A percentile compares a stretch with the other conserved stretches of the same genome.
These are phyloP conservation scores for Penicillium polonicum DNA, from an alignment of 2,329 filamentous ascomycete species.

Conservation along the genomic window DNA sequence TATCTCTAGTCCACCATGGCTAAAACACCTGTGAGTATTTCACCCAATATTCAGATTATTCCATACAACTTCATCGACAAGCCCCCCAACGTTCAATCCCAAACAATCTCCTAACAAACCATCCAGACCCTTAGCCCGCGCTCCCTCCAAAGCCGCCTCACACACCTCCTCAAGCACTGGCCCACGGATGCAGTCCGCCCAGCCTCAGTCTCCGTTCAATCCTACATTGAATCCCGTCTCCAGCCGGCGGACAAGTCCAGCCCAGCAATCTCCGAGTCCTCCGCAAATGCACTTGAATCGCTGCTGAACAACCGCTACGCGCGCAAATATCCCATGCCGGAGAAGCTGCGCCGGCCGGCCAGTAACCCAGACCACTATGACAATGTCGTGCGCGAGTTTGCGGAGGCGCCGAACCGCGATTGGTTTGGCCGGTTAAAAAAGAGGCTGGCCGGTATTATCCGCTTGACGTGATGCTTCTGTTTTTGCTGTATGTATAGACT, in stretches of 20 bases:
- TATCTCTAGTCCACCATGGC: slow-evolving; percentile 22
- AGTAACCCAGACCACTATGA: slow-evolving; percentile 55
- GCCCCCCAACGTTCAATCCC: background rate
- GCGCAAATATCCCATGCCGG: slow-evolving; percentile 51
- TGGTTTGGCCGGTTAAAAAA: slow-evolving; percentile 48
- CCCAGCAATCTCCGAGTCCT: slow-evolving; percentile 34
- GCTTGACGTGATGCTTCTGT: slow-evolving; percentile 37
- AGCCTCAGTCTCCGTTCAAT: slow-evolving; percentile 46
- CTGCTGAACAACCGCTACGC: slow-evolving; percentile 60
- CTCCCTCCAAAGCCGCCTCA: slow-evolving; percentile 38
- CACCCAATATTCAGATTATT: background rate
- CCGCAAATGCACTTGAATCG: slow-evolving; percentile 58
- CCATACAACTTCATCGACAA: background rate
- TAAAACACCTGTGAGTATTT: slow-evolving; percentile 22
- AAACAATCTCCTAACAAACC: slow-evolving; percentile 7
- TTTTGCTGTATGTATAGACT: slow-evolving; percentile 46
- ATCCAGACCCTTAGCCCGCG: slow-evolving; percentile 28
- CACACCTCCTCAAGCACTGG: slow-evolving; percentile 46
- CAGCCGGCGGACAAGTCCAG: slow-evolving; percentile 16
- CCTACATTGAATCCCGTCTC: slow-evolving; percentile 40
- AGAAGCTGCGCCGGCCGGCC: slow-evolving; percentile 49
- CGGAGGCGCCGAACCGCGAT: slow-evolving; percentile 52
- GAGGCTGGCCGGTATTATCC: slow-evolving; percentile 49
- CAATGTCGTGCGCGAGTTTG: slow-evolving; percentile 52
- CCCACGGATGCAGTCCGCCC: slow-evolving; percentile 47